A percentile compares a stretch with the other conserved stretches of the same genome.
Conservation (phyloP, 208 protist species). For the Wallacemonas sp. region DNA sequence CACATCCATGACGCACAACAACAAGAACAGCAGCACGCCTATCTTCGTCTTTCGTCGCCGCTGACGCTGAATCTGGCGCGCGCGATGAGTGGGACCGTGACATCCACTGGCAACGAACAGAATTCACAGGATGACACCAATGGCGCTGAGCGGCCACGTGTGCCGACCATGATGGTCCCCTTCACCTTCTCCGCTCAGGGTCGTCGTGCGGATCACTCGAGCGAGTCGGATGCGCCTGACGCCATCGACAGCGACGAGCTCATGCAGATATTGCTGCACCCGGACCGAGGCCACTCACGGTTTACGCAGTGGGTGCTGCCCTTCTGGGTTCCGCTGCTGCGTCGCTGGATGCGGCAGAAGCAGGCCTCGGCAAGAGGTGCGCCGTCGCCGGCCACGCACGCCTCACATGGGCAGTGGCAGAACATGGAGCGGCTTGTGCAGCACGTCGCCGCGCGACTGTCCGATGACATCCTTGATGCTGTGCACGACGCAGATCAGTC, state of each 20-base stretch:
- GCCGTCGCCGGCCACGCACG: too few relatives aligned
- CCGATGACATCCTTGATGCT: not conserved
- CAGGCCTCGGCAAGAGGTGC: not conserved
- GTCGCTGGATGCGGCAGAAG: not conserved
- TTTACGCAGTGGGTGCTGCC: slow-evolving; percentile 1
- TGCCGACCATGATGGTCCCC: too few relatives aligned
- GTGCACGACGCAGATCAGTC: too few relatives aligned
- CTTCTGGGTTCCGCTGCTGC: slow-evolving; percentile 3
- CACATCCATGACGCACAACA: not conserved
- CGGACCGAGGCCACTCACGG: not conserved
- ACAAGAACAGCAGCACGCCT: not conserved
- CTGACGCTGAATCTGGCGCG: not conserved
- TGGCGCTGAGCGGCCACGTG: too few relatives aligned
- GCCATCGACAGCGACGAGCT: not conserved
- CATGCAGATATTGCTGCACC: not conserved
- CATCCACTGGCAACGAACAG: too few relatives aligned
- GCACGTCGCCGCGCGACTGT: not conserved
- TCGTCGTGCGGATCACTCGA: too few relatives aligned
- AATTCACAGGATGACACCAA: too few relatives aligned
- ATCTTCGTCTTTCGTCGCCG: not conserved
- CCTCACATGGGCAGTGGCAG: slow-evolving; percentile 4
- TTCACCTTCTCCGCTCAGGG: too few relatives aligned
- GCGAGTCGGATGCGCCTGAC: too few relatives aligned
- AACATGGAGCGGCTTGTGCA: not conserved
- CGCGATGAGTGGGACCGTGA: too few relatives aligned